phyloP scores from a whole-genome alignment of 768 basidiomycete species.

The Termitomyces sp. region DNA sequence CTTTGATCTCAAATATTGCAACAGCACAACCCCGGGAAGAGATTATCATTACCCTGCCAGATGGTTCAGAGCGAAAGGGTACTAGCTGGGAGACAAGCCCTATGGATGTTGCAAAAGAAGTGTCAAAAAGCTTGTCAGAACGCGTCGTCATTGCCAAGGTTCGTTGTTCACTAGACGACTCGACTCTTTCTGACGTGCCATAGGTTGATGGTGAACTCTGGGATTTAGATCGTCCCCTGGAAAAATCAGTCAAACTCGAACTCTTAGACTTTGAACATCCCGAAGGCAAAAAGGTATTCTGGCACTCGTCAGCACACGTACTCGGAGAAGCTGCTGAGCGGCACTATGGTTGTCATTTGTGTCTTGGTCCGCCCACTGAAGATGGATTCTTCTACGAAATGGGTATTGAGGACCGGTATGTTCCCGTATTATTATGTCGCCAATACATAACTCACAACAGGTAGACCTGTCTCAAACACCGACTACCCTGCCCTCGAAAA shows the following conservation, averaged over 20 bases:
- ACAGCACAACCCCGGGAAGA: slow-evolving; percentile 78
- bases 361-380: slow-evolving; percentile 94
- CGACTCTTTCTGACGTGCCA: neutral
- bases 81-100: slow-evolving; percentile 95
- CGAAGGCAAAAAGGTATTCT: slow-evolving; percentile 97
- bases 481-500: slow-evolving; percentile 93
- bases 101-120: slow-evolving; percentile 83
- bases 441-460: neutral
- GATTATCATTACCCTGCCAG: slow-evolving; percentile 80
- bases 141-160: slow-evolving; percentile 93
- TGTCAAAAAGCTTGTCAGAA: slow-evolving; percentile 86
- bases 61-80: slow-evolving; percentile 81
- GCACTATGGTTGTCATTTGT: slow-evolving; percentile 96
- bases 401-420: slow-evolving; percentile 77
- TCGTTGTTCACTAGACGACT: slow-evolving; percentile 11
- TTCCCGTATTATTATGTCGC: neutral
- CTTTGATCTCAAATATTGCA: neutral
- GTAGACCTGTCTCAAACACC: slow-evolving; percentile 67
- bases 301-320: slow-evolving; percentile 99
- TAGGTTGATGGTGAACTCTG: slow-evolving; percentile 86
- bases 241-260: slow-evolving; percentile 75
- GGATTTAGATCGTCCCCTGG: slow-evolving; percentile 96
- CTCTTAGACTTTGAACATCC: slow-evolving; percentile 91
- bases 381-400: slow-evolving; percentile 99
- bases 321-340: slow-evolving; percentile 95